Evolutionary conservation across 306 rosid species (phyloP).

Genomic region (Pachyrhizus erosus): DNA sequence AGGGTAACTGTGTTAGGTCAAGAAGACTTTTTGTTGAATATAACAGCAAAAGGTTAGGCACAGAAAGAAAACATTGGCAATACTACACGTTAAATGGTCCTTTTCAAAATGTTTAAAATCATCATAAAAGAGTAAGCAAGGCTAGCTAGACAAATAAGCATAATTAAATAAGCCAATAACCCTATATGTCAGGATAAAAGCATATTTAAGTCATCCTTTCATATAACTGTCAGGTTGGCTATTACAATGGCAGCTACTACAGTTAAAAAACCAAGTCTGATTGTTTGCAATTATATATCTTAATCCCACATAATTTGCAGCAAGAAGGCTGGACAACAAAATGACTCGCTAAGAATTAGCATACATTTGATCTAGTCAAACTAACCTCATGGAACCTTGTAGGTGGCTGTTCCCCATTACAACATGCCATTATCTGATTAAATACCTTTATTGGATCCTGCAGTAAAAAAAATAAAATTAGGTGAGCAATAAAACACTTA

Average conservation of each 20-base stretch:
- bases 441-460: conserved; percentile 70
- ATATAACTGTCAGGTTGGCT: background rate
- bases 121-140: background rate
- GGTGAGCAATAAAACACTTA: background rate
- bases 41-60: conserved; percentile 18
- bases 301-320: background rate
- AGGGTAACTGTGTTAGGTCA: conserved; percentile 46
- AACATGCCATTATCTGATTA: conserved; percentile 58
- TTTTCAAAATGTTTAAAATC: background rate
- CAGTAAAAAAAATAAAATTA: conserved; percentile 29
- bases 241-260: background rate
- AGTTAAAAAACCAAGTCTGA: background rate
- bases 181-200: background rate
- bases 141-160: conserved; percentile 14
- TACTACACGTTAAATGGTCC: background rate
- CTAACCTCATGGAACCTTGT: conserved; percentile 71
- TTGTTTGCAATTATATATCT: conserved; percentile 15
- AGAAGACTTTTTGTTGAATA: background rate
- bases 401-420: conserved; percentile 61
- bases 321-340: background rate
- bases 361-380: conserved; percentile 32
- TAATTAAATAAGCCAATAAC: background rate
- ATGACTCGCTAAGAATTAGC: background rate
- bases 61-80: conserved; percentile 1
- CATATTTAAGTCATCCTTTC: background rate